Base-by-base conservation (phyloP, 129 eudicot species). In the Cynara cardunculus region DNA sequence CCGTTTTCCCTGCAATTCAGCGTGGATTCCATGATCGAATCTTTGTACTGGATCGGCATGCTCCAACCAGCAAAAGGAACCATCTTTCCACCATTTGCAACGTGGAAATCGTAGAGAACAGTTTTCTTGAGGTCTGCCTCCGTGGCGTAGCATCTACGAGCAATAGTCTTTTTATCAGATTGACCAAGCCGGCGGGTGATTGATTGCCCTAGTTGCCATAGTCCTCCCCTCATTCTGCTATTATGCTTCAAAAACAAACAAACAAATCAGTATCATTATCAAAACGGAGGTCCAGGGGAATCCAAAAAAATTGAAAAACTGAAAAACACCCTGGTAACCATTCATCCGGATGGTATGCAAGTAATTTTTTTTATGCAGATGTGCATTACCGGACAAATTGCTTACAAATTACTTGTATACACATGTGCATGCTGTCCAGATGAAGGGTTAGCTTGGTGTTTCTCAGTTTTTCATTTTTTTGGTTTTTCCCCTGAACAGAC, bases 21-120 rank as follows among this genome's bases (percentile, higher is more conserved):
- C 0, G 99, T 92, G 7, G 97, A 92, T 61, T 95, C 97, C 97
- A 95, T 95, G 71, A 95, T 95, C 27, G 99, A 90, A 78, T 95
- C 99, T 76, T 95, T 95, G 91, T 95, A 95, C 84, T 95, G 99
- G 71, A 95, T 92, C 13, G 99, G 97, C 99, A 95, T 95, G 70
- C 97, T 90, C 99, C 99, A 95, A 34, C 99, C 99, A 32, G 97
- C 97, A 88, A 95, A 95, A 25, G 99, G 97, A 39, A 95, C 99
- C 97, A 95, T 95, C 78, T 95, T 95, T 56, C 97, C 99, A 28
- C 97, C 99, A 84, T 95, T 25, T 62, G 92, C 88, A 30, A 95
- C 96, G 69, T 95, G 99, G 91, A 95, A 95, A 73, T 95, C 99
- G 25, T 87, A 95, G 37, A 95, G 86, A 35, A 73, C 97, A 2